phyloP scores from a whole-genome alignment of 2,329 filamentous ascomycete species.

The Nemania sp. region DNA sequence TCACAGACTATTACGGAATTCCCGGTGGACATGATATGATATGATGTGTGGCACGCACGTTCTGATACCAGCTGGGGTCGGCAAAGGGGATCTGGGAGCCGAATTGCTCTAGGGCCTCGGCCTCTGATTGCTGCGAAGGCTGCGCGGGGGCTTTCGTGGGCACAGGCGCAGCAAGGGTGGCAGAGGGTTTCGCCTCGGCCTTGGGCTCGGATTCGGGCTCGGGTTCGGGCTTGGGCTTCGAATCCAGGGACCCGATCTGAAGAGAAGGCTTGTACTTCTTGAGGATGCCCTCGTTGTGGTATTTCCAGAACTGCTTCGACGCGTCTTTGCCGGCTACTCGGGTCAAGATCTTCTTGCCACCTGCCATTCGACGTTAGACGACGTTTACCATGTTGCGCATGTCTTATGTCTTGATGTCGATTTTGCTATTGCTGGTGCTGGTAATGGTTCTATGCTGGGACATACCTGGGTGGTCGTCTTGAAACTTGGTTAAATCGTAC shows the following conservation, averaged over 20 bases:
- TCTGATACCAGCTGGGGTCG: constrained; percentile 94
- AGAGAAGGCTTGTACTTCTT: constrained; percentile 83
- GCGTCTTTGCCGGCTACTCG: constrained; percentile 68
- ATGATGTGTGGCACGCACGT: constrained; percentile 58
- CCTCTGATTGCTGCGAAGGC: constrained; percentile 51
- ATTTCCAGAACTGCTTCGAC: constrained; percentile 72
- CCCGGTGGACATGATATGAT: background rate
- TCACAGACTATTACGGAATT: background rate
- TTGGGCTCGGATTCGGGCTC: constrained; percentile 60
- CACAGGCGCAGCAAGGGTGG: constrained; percentile 46
- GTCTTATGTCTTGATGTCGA: background rate
- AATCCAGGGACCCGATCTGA: constrained; percentile 85
- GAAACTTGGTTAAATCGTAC: constrained; percentile 90
- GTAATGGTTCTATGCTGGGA: too few relatives aligned
- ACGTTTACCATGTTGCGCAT: background rate
- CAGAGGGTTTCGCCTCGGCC: constrained; percentile 60
- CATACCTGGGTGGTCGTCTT: constrained; percentile 81
- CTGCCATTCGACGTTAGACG: constrained; percentile 41
- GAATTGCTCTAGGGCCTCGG: constrained; percentile 80
- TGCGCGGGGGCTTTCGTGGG: constrained; percentile 44
- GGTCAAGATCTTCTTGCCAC: constrained; percentile 68
- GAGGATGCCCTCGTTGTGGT: constrained; percentile 83
- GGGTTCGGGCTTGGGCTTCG: constrained; percentile 69
- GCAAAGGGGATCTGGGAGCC: constrained; percentile 88
- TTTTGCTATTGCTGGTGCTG: background rate